These are phyloP conservation scores for Penicillium sumatraense DNA, from an alignment of 2,329 filamentous ascomycete species.

Conservation along the genomic window DNA sequence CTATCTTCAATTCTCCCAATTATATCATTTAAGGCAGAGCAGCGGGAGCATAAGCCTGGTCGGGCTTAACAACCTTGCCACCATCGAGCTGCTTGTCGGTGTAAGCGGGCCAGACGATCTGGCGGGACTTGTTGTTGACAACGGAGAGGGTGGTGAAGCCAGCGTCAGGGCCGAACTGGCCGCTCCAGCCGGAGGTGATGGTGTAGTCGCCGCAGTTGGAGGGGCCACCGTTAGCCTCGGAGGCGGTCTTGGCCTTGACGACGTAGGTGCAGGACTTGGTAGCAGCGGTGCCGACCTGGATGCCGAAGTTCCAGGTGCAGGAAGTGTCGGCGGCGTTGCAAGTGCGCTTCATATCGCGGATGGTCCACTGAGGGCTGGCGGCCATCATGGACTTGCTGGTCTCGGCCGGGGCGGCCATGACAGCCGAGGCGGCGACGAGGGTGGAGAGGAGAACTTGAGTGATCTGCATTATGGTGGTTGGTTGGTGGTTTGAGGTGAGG, in stretches of 20 bases:
- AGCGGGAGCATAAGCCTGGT: constrained; percentile 52
- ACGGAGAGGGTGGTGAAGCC: constrained; percentile 62
- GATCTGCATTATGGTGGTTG: constrained; percentile 50
- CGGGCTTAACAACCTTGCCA: constrained; percentile 53
- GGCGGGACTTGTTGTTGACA: constrained; percentile 46
- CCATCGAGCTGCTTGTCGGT: constrained; percentile 55
- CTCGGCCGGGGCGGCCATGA: constrained; percentile 41
- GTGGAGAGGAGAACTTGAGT: constrained; percentile 42
- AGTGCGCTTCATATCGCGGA: constrained; percentile 46
- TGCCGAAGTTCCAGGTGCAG: constrained; percentile 53
- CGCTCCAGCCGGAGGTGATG: constrained; percentile 60
- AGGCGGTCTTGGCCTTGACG: constrained; percentile 41
- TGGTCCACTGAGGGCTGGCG: constrained; percentile 47
- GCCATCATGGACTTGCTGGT: constrained; percentile 48
- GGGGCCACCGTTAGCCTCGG: constrained; percentile 47
- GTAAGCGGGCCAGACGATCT: constrained; percentile 59
- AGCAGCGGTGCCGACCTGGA: constrained; percentile 40
- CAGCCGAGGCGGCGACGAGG: constrained; percentile 42
- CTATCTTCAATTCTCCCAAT: background rate
- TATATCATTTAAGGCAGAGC: constrained; percentile 25
- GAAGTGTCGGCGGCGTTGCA: constrained; percentile 46
- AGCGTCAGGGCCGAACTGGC: constrained; percentile 56
- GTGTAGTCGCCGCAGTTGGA: constrained; percentile 56
- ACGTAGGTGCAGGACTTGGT: constrained; percentile 46
- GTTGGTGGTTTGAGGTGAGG: background rate